Percentiles rank a stretch among this genome's conserved stretches.
Conservation (phyloP, 768 basidiomycete genomes). For the Lactifluus subvellereus region DNA sequence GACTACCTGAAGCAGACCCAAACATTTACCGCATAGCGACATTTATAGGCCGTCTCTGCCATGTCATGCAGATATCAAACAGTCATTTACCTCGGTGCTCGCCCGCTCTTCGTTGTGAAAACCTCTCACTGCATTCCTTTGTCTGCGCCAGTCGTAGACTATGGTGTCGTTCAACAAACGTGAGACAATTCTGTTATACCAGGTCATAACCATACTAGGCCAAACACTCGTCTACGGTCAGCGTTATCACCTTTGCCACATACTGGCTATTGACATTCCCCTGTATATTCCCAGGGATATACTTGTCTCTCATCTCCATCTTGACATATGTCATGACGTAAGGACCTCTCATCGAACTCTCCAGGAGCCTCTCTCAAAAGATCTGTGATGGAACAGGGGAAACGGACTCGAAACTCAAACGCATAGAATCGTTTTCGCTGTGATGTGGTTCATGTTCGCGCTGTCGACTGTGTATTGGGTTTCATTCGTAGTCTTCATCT, state of each 20-base stretch:
- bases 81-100: too few species aligned
- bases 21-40: too few species aligned
- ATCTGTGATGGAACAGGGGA: neutral
- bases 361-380: neutral
- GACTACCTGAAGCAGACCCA: too few species aligned
- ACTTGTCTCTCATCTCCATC: slow-evolving; percentile 7
- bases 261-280: neutral
- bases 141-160: slow-evolving; percentile 2
- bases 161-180: neutral
- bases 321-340: slow-evolving; percentile 2
- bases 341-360: neutral
- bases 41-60: too few species aligned
- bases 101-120: neutral
- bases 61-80: too few species aligned
- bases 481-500: neutral
- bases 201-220: slow-evolving; percentile 2
- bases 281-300: neutral
- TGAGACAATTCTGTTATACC: neutral
- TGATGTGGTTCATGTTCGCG: slow-evolving; percentile 1
- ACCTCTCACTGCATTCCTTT: neutral
- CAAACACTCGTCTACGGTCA: slow-evolving; percentile 7
- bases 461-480: slow-evolving; percentile 7
- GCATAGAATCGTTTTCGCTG: neutral
- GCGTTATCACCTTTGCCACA: neutral
- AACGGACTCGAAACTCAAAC: neutral